Conservation (phyloP, 2,329 filamentous ascomycete genomes). For the Gaeumannomyces sp. region DNA sequence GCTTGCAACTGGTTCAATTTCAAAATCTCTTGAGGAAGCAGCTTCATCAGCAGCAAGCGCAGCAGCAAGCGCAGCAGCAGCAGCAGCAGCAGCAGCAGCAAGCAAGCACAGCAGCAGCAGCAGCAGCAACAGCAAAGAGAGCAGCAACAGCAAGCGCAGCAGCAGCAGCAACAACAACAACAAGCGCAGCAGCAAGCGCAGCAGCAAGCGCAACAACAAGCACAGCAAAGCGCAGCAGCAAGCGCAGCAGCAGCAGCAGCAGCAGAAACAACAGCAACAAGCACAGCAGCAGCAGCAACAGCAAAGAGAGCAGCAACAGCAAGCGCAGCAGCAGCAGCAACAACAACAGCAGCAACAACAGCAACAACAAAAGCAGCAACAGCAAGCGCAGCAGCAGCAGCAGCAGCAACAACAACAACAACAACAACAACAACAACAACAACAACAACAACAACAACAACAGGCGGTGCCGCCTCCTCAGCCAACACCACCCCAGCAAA, state of each 20-base stretch:
- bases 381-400: too few relatives aligned
- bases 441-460: slow-evolving; percentile 8
- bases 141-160: slow-evolving; percentile 12
- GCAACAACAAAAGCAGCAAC: slow-evolving; percentile 19
- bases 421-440: background rate
- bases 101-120: slow-evolving; percentile 5
- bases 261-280: slow-evolving; percentile 17
- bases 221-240: slow-evolving; percentile 19
- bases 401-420: slow-evolving; percentile 12
- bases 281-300: slow-evolving; percentile 6
- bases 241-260: slow-evolving; percentile 12
- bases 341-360: slow-evolving; percentile 19
- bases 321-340: slow-evolving; percentile 16
- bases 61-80: slow-evolving; percentile 10
- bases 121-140: slow-evolving; percentile 17
- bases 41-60: slow-evolving; percentile 12
- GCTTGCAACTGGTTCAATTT: slow-evolving; percentile 35
- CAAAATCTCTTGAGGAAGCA: slow-evolving; percentile 18
- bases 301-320: slow-evolving; percentile 9
- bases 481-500: slow-evolving; percentile 14
- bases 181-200: slow-evolving; percentile 18
- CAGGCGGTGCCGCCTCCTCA: slow-evolving; percentile 12
- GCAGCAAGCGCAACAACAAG: slow-evolving; percentile 18
- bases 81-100: background rate
- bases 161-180: slow-evolving; percentile 19